Evolutionary conservation across 345 rosid species (phyloP), one percentile per base, ranked within the genome.

Genomic region (Eucalyptus coolabah): DNA sequence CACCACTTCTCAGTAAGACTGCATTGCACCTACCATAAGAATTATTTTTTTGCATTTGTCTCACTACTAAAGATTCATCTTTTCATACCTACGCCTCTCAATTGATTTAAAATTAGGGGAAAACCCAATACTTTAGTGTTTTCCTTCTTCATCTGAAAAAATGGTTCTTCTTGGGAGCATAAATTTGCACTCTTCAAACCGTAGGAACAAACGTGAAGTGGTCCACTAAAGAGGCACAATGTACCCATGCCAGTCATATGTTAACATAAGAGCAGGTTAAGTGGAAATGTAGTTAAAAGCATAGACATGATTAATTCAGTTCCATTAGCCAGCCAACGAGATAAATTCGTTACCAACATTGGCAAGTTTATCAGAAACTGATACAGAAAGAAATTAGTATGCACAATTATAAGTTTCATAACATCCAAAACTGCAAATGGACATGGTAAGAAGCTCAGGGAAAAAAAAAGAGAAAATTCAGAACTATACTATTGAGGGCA

Each of bases 1-100:
- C 59, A 4, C 2, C 1, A 21, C 0, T 54, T 19, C 59, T 53
- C 10, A 21, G 59, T 53, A 0, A 53, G 24, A 8, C 0, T 54
- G 5, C 59, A 54, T 21, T 3, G 19, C 0, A 0, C 59, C 59
- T 0, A 19, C 26, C 59, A 54, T 2, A 8, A 54, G 59, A 54
- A 54, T 19, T 53, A 21, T 53, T 19, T 53, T 53, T 53, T 53
- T 3, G 0, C 0, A 19, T 21, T 0, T 1, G 26, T 8, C 5
- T 8, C 0, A 0, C 69, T 0, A 59, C 2, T 1, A 1, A 54
- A 1, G 26, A 54, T 54, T 54, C 59, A 8, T 54, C 0, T 54
- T 54, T 54, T 54, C 59, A 54, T 1, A 54, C 5, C 26, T 54
- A 54, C 0, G 26, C 0, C 59, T 8, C 59, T 54, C 2, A 0